Evolutionary conservation across 2,329 filamentous ascomycete genomes (phyloP).

Genomic region (Penicillium capsulatum): DNA sequence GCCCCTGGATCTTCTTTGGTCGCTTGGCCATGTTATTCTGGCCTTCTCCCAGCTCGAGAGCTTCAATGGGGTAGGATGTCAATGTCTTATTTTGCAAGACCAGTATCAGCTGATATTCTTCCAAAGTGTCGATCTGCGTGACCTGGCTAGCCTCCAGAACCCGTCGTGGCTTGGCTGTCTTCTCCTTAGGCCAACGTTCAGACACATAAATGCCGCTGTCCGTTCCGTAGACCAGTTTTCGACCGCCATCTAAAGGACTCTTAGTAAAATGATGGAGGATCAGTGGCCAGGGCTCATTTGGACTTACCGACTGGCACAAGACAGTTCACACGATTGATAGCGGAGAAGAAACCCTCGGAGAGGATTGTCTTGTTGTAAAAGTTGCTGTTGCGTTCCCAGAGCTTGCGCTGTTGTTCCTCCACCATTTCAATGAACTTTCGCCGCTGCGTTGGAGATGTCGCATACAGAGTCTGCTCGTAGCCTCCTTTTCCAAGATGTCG

Average conservation of each 20-base stretch:
- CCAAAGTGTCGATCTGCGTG: conserved; percentile 91
- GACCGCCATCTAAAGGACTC: conserved; percentile 69
- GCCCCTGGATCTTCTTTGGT: conserved; percentile 92
- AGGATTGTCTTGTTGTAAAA: conserved; percentile 65
- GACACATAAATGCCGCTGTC: conserved; percentile 90
- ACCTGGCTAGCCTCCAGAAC: conserved; percentile 84
- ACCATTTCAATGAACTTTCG: conserved; percentile 98
- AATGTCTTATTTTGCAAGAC: conserved; percentile 92
- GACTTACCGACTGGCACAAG: conserved; percentile 80
- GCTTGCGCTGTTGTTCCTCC: conserved; percentile 78
- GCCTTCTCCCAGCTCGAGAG: conserved; percentile 75
- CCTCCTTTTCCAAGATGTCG: conserved; percentile 91
- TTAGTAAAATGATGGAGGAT: conserved; percentile 16
- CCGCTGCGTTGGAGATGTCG: conserved; percentile 75
- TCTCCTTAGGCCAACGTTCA: conserved; percentile 82
- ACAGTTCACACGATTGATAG: conserved; percentile 86
- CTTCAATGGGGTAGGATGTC: conserved; percentile 81
- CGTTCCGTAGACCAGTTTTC: conserved; percentile 90
- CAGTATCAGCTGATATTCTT: conserved; percentile 88
- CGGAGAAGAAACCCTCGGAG: conserved; percentile 86
- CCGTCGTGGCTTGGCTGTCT: conserved; percentile 66
- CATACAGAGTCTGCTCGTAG: conserved; percentile 87
- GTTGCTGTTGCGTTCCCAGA: conserved; percentile 68
- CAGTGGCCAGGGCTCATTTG: no score
- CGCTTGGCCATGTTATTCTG: conserved; percentile 71